phyloP scores from a whole-genome alignment of 768 basidiomycete species.

The Sarcodon aspratus region DNA sequence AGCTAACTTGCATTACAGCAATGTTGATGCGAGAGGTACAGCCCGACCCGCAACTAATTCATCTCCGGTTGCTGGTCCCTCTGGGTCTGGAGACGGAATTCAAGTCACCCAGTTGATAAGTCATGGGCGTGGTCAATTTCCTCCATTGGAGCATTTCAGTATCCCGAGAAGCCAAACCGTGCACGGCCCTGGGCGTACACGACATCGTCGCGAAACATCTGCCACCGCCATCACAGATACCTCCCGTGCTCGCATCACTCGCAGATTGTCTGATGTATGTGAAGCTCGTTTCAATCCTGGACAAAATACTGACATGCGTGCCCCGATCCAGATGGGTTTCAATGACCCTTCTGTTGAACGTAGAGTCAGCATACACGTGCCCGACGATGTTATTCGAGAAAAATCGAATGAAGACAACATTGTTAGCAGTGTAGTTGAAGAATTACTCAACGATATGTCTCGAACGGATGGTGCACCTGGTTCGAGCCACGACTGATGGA shows the following conservation, averaged over 20 bases:
- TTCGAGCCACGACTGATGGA: too few relatives aligned
- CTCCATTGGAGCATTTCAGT: slow-evolving; percentile 52
- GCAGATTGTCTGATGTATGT: slow-evolving; percentile 54
- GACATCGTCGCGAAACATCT: slow-evolving; percentile 20
- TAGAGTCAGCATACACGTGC: background rate
- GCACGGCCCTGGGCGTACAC: slow-evolving; percentile 6
- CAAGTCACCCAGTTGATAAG: slow-evolving; percentile 40
- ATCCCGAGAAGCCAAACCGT: slow-evolving; percentile 41
- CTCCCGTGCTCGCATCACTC: slow-evolving; percentile 7
- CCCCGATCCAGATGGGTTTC: slow-evolving; percentile 52
- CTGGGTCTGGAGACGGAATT: slow-evolving; percentile 4
- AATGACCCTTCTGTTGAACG: slow-evolving; percentile 21
- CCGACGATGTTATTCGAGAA: background rate
- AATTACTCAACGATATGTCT: slow-evolving; percentile 7
- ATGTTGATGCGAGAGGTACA: background rate
- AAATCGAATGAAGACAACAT: slow-evolving; percentile 12
- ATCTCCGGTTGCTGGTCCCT: slow-evolving; percentile 3
- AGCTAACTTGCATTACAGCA: background rate
- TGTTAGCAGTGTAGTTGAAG: slow-evolving; percentile 15
- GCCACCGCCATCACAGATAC: slow-evolving; percentile 34
- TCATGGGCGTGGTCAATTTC: slow-evolving; percentile 47
- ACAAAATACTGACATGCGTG: slow-evolving; percentile 2
- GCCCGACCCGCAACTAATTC: slow-evolving; percentile 1
- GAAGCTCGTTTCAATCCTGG: background rate
- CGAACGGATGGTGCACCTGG: too few relatives aligned